Percentiles rank a stretch among this genome's conserved stretches.
Evolutionary conservation across 2,329 filamentous ascomycete species (phyloP).

Genomic region (Allantophomopsis cytisporea): DNA sequence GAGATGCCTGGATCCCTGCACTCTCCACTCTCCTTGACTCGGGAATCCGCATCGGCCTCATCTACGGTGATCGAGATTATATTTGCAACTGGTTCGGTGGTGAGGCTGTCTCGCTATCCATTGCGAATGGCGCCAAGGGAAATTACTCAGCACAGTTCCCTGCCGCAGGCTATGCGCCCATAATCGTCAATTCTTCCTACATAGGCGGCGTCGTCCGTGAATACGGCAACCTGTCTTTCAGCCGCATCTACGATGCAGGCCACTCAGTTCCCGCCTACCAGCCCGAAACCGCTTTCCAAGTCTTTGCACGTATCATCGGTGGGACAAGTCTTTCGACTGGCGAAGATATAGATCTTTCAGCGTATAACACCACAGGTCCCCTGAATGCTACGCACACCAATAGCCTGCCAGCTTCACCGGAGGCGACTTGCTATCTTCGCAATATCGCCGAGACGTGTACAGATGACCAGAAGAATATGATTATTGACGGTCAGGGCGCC

Average conservation of each 20-base stretch:
- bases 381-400: constrained; percentile 42
- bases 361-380: constrained; percentile 43
- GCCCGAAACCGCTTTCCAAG: constrained; percentile 36
- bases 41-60: constrained; percentile 55
- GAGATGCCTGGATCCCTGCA: constrained; percentile 43
- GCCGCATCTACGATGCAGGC: constrained; percentile 51
- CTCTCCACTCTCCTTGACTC: constrained; percentile 45
- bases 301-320: constrained; percentile 44
- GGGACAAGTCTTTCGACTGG: constrained; percentile 35
- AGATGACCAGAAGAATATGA: constrained; percentile 30
- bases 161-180: constrained; percentile 56
- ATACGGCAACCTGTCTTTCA: constrained; percentile 61
- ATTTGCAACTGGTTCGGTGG: constrained; percentile 64
- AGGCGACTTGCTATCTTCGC: constrained; percentile 47
- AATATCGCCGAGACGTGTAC: constrained; percentile 39
- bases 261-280: constrained; percentile 47
- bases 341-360: constrained; percentile 31
- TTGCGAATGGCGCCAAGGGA: constrained; percentile 33
- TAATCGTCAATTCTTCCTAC: constrained; percentile 54
- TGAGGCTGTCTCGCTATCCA: constrained; percentile 52
- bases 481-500: constrained; percentile 34
- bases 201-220: constrained; percentile 63
- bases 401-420: constrained; percentile 29
- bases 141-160: constrained; percentile 41
- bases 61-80: constrained; percentile 55